Base-by-base conservation (phyloP, 441 rosid genomes). In the Populus trichocarpa region DNA sequence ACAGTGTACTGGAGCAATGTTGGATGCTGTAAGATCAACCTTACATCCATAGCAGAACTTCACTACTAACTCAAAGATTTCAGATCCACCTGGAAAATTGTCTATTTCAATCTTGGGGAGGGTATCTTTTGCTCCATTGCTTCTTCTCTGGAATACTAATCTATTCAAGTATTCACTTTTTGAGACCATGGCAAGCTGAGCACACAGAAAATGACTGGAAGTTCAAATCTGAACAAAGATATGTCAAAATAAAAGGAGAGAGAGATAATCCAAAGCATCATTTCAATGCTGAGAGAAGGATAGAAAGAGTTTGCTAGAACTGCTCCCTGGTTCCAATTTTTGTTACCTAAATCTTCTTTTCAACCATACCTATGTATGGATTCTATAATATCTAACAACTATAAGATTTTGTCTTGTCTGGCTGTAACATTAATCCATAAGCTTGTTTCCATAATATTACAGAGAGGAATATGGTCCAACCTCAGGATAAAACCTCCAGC, bases 1-100 rank as follows among this genome's bases (percentile, higher is more conserved):
- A 61, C 83, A 87, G 68, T 82, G 78, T 18, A 84, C 70, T 20
- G 88, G 81, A 63, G 87, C 90, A 6, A 88, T 74, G 70, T 85
- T 89, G 53, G 83, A 38, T 70, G 91, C 85, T 10, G 85, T 86
- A 2, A 85, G 82, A 73, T 88, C 88, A 12, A 91, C 75, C 76
- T 86, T 88, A 82, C 82, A 81, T 13, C 93, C 88, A 32, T 89
- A 89, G 80, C 93, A 89, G 85, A 86, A 89, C 59, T 82, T 85
- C 53, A 87, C 87, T 20, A 85, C 83, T 65, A 72, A 22, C 78
- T 83, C 87, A 9, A 91, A 89, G 40, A 73, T 79, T 72, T 85
- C 77, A 14, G 79, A 69, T 65, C 92, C 93, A 2, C 93, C 93
- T 0, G 92, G 92, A 79, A 89, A 33, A 73, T 76, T 73, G 69